phyloP scores from a whole-genome alignment of 2,329 filamentous ascomycete species.

The Ceratocystis smalleyi region DNA sequence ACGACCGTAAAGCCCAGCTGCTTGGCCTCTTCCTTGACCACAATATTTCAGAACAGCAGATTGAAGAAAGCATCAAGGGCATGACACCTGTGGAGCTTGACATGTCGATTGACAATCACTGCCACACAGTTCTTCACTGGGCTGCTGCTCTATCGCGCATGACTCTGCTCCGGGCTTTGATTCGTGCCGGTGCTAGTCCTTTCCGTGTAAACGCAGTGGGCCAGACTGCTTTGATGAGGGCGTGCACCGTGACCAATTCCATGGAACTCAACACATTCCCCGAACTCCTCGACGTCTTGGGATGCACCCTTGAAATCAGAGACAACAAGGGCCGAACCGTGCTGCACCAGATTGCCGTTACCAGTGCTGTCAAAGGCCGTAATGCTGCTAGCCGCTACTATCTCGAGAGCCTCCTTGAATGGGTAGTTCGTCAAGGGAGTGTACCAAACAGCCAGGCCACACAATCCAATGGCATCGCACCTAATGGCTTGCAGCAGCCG shows the following conservation, averaged over 20 bases:
- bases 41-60: slow-evolving; percentile 50
- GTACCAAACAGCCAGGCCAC: slow-evolving; percentile 37
- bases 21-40: slow-evolving; percentile 72
- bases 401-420: slow-evolving; percentile 83
- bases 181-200: slow-evolving; percentile 72
- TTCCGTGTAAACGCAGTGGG: slow-evolving; percentile 77
- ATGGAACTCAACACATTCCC: slow-evolving; percentile 83
- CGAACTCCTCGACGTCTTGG: slow-evolving; percentile 74
- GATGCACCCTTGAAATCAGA: slow-evolving; percentile 75
- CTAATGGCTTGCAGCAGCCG: slow-evolving; percentile 25
- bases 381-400: slow-evolving; percentile 90
- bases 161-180: slow-evolving; percentile 63
- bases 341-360: slow-evolving; percentile 88
- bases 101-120: slow-evolving; percentile 76
- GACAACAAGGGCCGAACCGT: slow-evolving; percentile 85
- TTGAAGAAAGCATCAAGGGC: slow-evolving; percentile 60
- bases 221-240: slow-evolving; percentile 84
- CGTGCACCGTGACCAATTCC: slow-evolving; percentile 85
- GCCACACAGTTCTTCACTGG: slow-evolving; percentile 89
- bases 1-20: slow-evolving; percentile 65
- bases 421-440: slow-evolving; percentile 75
- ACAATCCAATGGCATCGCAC: slow-evolving; percentile 24
- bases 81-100: slow-evolving; percentile 72
- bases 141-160: slow-evolving; percentile 83
- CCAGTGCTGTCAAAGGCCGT: slow-evolving; percentile 85